Evolutionary conservation across 1,284 basidiomycete genomes (phyloP).

Genomic region (Phlebopus sp.): DNA sequence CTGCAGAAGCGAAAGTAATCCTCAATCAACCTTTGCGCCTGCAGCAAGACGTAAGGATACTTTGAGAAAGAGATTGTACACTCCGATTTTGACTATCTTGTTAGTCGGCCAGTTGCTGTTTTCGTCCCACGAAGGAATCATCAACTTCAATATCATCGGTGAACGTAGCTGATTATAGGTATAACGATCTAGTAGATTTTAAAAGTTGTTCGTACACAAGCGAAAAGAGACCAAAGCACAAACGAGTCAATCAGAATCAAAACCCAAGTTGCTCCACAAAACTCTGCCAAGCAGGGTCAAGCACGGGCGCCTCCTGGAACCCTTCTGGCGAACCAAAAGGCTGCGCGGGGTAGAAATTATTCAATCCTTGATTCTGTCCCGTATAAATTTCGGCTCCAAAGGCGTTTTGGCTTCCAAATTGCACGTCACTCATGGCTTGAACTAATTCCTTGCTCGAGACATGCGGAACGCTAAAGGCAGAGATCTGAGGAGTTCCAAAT

Average conservation of each 20-base stretch:
- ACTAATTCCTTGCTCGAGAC: constrained; percentile 23
- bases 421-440: constrained; percentile 28
- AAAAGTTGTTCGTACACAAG: too few species aligned
- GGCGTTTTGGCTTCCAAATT: constrained; percentile 17
- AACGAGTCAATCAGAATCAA: constrained; percentile 19
- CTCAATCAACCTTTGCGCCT: too few species aligned
- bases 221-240: not conserved
- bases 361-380: constrained; percentile 12
- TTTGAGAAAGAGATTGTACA: too few species aligned
- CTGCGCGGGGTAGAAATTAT: constrained; percentile 15
- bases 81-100: too few species aligned
- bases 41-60: too few species aligned
- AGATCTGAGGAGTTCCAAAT: constrained; percentile 29
- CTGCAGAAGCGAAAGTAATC: too few species aligned
- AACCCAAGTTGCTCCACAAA: constrained; percentile 70
- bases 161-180: too few species aligned
- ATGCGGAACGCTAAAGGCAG: constrained; percentile 7
- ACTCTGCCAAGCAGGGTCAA: constrained; percentile 63
- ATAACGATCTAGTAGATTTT: too few species aligned
- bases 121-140: too few species aligned
- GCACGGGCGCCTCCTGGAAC: constrained; percentile 29
- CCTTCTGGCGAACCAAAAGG: constrained; percentile 7
- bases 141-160: too few species aligned
- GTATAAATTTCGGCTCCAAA: constrained; percentile 18
- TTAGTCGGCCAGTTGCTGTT: too few species aligned